Evolutionary conservation across 2,329 filamentous ascomycete species (phyloP).

Genomic region (Meredithiella fracta): DNA sequence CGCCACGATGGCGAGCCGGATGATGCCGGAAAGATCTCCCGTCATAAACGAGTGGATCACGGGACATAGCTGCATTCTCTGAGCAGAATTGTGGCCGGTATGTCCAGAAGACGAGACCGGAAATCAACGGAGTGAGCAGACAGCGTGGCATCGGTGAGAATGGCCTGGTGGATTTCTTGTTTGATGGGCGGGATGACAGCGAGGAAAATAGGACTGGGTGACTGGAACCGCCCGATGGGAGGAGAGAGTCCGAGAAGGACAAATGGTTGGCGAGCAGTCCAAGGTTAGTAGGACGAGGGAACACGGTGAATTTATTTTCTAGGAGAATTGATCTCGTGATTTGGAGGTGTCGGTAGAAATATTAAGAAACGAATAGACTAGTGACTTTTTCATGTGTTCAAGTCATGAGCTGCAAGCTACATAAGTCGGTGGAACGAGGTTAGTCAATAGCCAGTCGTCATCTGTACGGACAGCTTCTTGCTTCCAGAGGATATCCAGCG

Average conservation of each 20-base stretch:
- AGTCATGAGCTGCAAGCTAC: too few relatives aligned
- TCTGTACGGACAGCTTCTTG: too few relatives aligned
- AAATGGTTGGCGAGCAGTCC: neutral
- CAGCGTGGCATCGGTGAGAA: neutral
- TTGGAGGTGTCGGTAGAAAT: too few relatives aligned
- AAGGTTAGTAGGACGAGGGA: neutral
- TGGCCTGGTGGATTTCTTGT: conserved; percentile 5
- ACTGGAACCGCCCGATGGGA: neutral
- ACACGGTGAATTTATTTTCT: neutral
- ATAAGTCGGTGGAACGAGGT: too few relatives aligned
- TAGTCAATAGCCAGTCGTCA: too few relatives aligned
- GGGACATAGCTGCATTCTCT: neutral
- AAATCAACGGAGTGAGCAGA: neutral
- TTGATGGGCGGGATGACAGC: conserved; percentile 9
- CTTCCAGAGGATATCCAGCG: too few relatives aligned
- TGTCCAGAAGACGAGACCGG: neutral
- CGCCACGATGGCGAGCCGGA: conserved; percentile 8
- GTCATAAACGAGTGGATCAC: conserved; percentile 5
- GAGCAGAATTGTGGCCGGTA: neutral
- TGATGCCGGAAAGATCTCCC: conserved; percentile 5
- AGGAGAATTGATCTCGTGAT: too few relatives aligned
- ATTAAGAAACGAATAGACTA: too few relatives aligned
- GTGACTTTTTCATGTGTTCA: too few relatives aligned
- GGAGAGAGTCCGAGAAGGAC: neutral
- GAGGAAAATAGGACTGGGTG: conserved; percentile 8